A percentile compares a stretch with the other conserved stretches of the same genome.
phyloP scores from a whole-genome alignment of 2,329 filamentous ascomycete genomes.

The Scortechinia acanthostroma region DNA sequence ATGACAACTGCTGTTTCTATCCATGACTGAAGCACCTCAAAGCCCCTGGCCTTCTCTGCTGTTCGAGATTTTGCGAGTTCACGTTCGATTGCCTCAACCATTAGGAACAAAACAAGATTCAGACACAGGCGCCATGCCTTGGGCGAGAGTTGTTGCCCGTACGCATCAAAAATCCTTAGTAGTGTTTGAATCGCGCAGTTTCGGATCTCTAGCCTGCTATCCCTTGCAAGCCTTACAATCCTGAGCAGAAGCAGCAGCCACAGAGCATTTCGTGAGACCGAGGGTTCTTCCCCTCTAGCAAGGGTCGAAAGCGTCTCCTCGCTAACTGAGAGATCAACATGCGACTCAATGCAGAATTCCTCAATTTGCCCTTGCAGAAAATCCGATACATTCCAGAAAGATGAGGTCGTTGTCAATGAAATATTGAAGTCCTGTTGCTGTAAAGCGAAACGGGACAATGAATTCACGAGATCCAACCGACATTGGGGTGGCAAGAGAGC shows the following conservation, averaged over 20 bases:
- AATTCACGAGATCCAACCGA: slow-evolving; percentile 74
- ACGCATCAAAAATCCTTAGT: slow-evolving; percentile 84
- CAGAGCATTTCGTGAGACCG: slow-evolving; percentile 61
- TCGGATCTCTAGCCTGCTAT: slow-evolving; percentile 68
- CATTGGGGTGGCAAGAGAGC: slow-evolving; percentile 64
- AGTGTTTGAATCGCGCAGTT: slow-evolving; percentile 88
- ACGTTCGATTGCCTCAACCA: slow-evolving; percentile 64
- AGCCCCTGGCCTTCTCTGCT: slow-evolving; percentile 8
- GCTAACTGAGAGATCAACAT: slow-evolving; percentile 39
- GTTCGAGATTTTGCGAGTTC: slow-evolving; percentile 29
- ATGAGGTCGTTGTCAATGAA: slow-evolving; percentile 76
- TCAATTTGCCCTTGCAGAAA: slow-evolving; percentile 62
- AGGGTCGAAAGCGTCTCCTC: slow-evolving; percentile 49
- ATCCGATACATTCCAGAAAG: slow-evolving; percentile 92
- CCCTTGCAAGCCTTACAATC: slow-evolving; percentile 64
- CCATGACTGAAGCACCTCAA: slow-evolving; percentile 44
- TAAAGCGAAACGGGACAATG: slow-evolving; percentile 79
- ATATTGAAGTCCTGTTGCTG: slow-evolving; percentile 93
- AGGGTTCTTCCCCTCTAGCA: slow-evolving; percentile 48
- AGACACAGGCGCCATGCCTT: slow-evolving; percentile 80
- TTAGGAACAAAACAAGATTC: slow-evolving; percentile 71
- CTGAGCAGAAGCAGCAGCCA: slow-evolving; percentile 74
- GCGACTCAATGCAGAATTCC: slow-evolving; percentile 45
- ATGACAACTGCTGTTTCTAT: slow-evolving; percentile 70
- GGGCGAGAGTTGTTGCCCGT: slow-evolving; percentile 71